Conservation (phyloP, 768 basidiomycete species). For the Russula ochroleuca region DNA sequence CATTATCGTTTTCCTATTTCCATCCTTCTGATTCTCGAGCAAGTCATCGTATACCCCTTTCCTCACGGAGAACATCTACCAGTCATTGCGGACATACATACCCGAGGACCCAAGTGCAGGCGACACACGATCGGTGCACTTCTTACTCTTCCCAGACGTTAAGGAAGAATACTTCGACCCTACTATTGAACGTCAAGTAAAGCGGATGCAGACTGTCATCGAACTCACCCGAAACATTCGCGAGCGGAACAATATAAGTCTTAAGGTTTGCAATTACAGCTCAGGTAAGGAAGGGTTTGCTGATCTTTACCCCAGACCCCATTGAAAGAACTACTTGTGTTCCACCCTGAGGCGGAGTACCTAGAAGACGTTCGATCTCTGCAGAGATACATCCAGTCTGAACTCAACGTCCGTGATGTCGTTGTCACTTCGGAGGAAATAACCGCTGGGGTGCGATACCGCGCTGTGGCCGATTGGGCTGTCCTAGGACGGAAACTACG, state of each 20-base stretch:
- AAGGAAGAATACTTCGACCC: slow-evolving; percentile 94
- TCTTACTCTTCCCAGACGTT: slow-evolving; percentile 88
- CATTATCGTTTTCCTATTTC: background rate
- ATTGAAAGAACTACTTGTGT: slow-evolving; percentile 85
- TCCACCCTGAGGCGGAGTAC: slow-evolving; percentile 83
- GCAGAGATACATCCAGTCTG: slow-evolving; percentile 85
- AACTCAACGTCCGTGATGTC: slow-evolving; percentile 91
- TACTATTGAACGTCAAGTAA: slow-evolving; percentile 89
- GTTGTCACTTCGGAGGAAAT: slow-evolving; percentile 86
- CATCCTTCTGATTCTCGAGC: slow-evolving; percentile 5
- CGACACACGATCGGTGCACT: slow-evolving; percentile 92
- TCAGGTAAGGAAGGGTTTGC: background rate
- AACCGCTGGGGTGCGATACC: slow-evolving; percentile 83
- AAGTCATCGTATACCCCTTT: slow-evolving; percentile 98
- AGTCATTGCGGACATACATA: slow-evolving; percentile 80
- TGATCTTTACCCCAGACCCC: slow-evolving; percentile 59
- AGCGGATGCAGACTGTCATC: slow-evolving; percentile 93
- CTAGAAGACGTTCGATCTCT: slow-evolving; percentile 81
- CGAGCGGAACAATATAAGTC: slow-evolving; percentile 77
- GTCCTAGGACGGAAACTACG: slow-evolving; percentile 90
- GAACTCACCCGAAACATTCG: slow-evolving; percentile 86
- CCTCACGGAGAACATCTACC: slow-evolving; percentile 95
- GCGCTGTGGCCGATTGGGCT: slow-evolving; percentile 91
- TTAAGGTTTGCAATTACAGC: slow-evolving; percentile 63
- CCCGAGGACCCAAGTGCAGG: slow-evolving; percentile 64